Conservation (phyloP, 1,284 basidiomycete species). For the Boletus putidus region DNA sequence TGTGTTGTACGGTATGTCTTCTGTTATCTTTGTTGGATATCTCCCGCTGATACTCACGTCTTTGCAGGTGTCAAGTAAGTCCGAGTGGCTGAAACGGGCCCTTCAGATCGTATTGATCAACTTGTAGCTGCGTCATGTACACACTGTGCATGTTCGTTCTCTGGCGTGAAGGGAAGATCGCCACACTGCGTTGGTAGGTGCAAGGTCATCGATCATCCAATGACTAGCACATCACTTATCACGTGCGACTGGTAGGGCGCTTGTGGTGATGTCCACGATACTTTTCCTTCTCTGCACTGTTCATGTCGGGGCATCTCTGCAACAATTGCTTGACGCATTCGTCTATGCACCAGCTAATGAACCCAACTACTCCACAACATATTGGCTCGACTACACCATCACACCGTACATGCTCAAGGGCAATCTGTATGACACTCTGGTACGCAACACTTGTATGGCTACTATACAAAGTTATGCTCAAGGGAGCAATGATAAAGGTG, state of each 20-base stretch:
- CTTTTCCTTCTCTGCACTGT: constrained; percentile 3
- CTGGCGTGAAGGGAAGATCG: neutral
- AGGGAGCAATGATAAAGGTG: too few relatives aligned
- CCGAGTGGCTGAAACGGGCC: neutral
- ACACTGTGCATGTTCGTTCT: neutral
- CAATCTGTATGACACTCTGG: too few relatives aligned
- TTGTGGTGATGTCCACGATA: neutral
- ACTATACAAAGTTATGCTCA: too few relatives aligned
- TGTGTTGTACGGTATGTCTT: constrained; percentile 11
- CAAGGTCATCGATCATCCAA: neutral
- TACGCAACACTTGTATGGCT: too few relatives aligned
- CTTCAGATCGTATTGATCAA: neutral
- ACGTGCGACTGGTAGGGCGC: neutral
- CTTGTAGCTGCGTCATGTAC: neutral
- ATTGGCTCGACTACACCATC: neutral
- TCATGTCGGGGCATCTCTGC: neutral
- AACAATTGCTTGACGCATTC: constrained; percentile 3
- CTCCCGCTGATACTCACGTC: neutral
- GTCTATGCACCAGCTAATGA: neutral
- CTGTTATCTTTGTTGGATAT: neutral
- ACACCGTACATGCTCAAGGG: too few relatives aligned
- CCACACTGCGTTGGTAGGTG: neutral
- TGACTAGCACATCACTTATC: neutral
- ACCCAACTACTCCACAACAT: neutral
- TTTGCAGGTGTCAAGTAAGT: constrained; percentile 3